A percentile compares a stretch with the other conserved stretches of the same genome.
Evolutionary conservation across 371 early-diverging fungal species (phyloP).

Genomic region (Mucor piriformis): DNA sequence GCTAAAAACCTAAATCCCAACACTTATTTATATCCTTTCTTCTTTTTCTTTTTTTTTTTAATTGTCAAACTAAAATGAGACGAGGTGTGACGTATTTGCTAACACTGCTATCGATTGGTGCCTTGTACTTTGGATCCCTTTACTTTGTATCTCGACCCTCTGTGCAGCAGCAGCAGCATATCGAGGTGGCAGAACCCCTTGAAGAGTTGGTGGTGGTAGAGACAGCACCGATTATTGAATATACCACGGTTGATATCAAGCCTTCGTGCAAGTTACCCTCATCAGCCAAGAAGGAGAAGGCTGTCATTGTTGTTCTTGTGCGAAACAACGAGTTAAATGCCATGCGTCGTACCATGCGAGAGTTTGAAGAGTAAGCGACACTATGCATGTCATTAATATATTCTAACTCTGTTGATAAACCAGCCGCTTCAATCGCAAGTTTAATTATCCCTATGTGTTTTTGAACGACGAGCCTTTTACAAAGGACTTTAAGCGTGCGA

Average conservation of each 20-base stretch:
- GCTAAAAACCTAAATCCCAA: too few species aligned
- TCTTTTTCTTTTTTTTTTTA: neutral
- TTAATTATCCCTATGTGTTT: conserved; percentile 90
- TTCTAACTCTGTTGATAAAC: too few species aligned
- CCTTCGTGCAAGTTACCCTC: neutral
- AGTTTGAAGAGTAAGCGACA: conserved; percentile 72
- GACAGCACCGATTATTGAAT: neutral
- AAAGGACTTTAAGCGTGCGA: conserved; percentile 63
- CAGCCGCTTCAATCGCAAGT: conserved; percentile 82
- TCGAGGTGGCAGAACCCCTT: too few species aligned
- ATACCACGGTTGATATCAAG: conserved; percentile 9
- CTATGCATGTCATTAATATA: neutral
- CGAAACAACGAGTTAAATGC: conserved; percentile 78
- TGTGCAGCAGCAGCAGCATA: too few species aligned
- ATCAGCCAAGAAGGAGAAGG: conserved; percentile 28
- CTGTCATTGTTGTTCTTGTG: conserved; percentile 63
- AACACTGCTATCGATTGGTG: conserved; percentile 11
- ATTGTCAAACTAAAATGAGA: conserved; percentile 12
- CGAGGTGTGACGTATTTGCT: conserved; percentile 19
- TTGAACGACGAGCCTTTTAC: conserved; percentile 85
- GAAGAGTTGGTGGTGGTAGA: too few species aligned
- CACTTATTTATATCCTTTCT: too few species aligned
- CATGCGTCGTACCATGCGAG: conserved; percentile 70
- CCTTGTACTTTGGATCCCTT: conserved; percentile 23
- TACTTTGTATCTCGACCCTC: conserved; percentile 22